Evolutionary conservation across 805 yeast genomes (phyloP).

Genomic region (Teunomyces lycoperdinae): DNA sequence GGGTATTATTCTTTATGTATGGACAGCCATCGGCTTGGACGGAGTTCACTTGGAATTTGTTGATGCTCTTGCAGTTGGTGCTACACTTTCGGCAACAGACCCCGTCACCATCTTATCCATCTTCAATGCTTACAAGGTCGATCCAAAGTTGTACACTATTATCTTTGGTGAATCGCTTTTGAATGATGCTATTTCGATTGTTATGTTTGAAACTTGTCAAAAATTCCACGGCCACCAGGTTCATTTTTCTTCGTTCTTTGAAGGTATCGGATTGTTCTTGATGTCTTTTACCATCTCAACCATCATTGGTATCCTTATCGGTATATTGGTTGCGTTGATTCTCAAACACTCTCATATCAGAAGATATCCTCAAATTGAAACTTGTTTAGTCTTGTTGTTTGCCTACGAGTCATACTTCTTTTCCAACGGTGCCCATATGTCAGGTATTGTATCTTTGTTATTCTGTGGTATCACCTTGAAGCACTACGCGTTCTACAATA

Average conservation of each 20-base stretch:
- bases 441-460: slow-evolving; percentile 91
- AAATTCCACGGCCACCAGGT: slow-evolving; percentile 85
- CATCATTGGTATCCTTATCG: slow-evolving; percentile 83
- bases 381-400: slow-evolving; percentile 83
- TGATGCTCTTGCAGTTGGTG: slow-evolving; percentile 97
- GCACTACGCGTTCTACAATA: slow-evolving; percentile 95
- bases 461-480: slow-evolving; percentile 96
- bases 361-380: slow-evolving; percentile 95
- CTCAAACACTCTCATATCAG: slow-evolving; percentile 91
- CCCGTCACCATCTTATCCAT: slow-evolving; percentile 96
- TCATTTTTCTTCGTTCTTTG: slow-evolving; percentile 72
- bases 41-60: slow-evolving; percentile 86
- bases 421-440: slow-evolving; percentile 99
- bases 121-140: slow-evolving; percentile 96
- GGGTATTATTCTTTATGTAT: slow-evolving; percentile 81
- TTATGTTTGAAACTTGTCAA: slow-evolving; percentile 98
- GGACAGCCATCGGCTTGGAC: slow-evolving; percentile 92
- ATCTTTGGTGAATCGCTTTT: slow-evolving; percentile 94
- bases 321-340: slow-evolving; percentile 83
- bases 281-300: slow-evolving; percentile 92
- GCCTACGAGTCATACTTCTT: slow-evolving; percentile 97
- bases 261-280: slow-evolving; percentile 89
- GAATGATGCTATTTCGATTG: slow-evolving; percentile 97
- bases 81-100: slow-evolving; percentile 96
- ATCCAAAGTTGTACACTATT: slow-evolving; percentile 94